Evolutionary conservation across 2,329 filamentous ascomycete species (phyloP), one percentile per base, ranked within the genome.

Genomic region (Penicillium thymicola): DNA sequence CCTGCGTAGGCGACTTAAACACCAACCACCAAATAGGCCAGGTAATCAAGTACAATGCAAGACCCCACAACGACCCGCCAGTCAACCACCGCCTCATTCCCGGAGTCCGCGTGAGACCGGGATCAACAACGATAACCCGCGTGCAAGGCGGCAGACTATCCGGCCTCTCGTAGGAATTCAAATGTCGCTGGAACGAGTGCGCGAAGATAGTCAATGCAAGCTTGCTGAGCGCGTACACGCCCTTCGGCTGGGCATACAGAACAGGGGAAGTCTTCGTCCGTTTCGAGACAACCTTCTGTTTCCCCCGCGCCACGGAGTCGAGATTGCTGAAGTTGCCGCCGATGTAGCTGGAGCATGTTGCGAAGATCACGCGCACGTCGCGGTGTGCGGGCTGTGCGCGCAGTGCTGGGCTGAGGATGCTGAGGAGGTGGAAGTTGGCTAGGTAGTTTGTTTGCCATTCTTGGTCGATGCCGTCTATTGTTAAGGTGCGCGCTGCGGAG

Each of bases 391-490:
- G 94, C 74, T 99, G 94, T 1, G 89, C 91, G 63, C 91, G 85
- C 58, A 99, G 81, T 0, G 94, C 93, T 0, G 94, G 94, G 65
- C 89, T 94, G 36, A 99, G 81, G 30, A 99, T 95, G 62, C 89
- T 90, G 43, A 99, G 81, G 4, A 99, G 81, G 70, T 99, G 95
- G 76, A 97, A 97, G 73, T 97, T 97, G 61, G 92, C 89, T 38
- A 99, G 82, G 73, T 92, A 99, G 71, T 99, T 99, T 66, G 97
- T 81, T 77, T 92, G 91, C 92, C 92, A 97, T 59, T 89, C 93
- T 63, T 88, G 83, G 70, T 97, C 93, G 14, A 97, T 78, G 0
- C 91, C 92, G 68, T 97, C 92, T 6, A 80, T 76, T 0, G 92
- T 96, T 1, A 74, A 77, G 28, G 83, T 79, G 61, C 79, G 76